Conservation (phyloP, 139 green algal species). For the Chlorella sorokiniana region DNA sequence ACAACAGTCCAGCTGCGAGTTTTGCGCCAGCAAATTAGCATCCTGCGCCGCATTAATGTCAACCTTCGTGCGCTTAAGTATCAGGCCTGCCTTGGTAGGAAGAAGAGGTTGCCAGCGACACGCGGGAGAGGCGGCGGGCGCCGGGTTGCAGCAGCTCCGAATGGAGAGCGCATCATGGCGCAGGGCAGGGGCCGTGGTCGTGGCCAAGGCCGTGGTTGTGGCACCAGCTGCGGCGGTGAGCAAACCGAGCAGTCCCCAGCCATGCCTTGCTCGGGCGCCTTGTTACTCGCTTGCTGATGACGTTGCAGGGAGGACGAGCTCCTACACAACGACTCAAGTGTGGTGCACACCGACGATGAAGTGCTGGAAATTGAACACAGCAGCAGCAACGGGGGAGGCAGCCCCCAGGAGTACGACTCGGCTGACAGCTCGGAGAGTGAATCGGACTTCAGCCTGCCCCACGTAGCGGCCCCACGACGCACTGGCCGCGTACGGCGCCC, state of each 20-base stretch:
- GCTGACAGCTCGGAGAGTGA: conserved; percentile 19
- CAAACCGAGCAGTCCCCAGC: too few relatives aligned
- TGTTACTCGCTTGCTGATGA: too few relatives aligned
- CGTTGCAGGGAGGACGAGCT: conserved; percentile 28
- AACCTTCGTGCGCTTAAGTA: conserved; percentile 29
- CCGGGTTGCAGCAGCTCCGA: too few relatives aligned
- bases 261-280: too few relatives aligned
- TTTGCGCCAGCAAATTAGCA: conserved; percentile 33
- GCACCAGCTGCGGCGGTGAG: too few relatives aligned
- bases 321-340: conserved; percentile 14
- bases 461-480: not conserved
- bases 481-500: not conserved
- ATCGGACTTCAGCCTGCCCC: conserved; percentile 8
- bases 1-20: conserved; percentile 34
- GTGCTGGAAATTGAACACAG: not conserved
- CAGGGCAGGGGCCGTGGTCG: not conserved
- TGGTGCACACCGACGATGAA: conserved; percentile 29
- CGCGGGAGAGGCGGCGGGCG: too few relatives aligned
- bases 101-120: not conserved
- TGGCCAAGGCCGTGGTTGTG: not conserved
- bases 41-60: conserved; percentile 27
- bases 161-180: too few relatives aligned
- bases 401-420: not conserved
- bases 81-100: not conserved
- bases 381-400: not conserved